A percentile compares a stretch with the other conserved stretches of the same genome.
Conservation (phyloP, 768 basidiomycete species). For the Boletus edulis region DNA sequence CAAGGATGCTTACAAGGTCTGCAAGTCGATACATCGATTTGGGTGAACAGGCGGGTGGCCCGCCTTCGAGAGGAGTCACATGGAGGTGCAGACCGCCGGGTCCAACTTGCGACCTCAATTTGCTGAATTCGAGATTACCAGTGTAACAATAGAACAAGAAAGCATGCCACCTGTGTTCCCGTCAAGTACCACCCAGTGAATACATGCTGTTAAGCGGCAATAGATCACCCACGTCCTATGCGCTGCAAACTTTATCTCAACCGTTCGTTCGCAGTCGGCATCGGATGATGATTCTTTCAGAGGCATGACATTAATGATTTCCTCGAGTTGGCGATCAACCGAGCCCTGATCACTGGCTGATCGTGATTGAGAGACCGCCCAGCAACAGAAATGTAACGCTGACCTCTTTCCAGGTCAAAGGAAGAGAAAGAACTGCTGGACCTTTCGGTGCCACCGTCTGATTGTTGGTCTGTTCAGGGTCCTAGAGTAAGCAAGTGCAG, state of each 20-base stretch:
- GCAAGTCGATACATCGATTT: slow-evolving; percentile 39
- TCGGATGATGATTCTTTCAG: background rate
- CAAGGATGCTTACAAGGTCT: slow-evolving; percentile 21
- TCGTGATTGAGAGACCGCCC: slow-evolving; percentile 4
- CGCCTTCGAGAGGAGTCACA: background rate
- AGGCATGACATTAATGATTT: background rate
- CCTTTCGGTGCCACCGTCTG: background rate
- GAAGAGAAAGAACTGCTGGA: slow-evolving; percentile 7
- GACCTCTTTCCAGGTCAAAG: slow-evolving; percentile 10
- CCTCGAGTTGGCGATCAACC: background rate
- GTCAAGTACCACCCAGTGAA: background rate
- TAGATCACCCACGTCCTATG: slow-evolving; percentile 15
- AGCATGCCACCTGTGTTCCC: slow-evolving; percentile 18
- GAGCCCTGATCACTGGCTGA: slow-evolving; percentile 4
- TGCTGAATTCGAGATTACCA: slow-evolving; percentile 14
- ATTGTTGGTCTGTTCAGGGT: slow-evolving; percentile 2
- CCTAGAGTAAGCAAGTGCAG: background rate
- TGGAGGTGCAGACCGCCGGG: background rate
- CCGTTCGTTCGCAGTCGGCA: background rate
- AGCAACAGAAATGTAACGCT: background rate
- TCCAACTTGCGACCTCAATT: slow-evolving; percentile 16
- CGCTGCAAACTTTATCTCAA: slow-evolving; percentile 14
- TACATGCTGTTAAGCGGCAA: too few relatives aligned
- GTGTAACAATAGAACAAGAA: slow-evolving; percentile 29
- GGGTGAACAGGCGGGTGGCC: slow-evolving; percentile 27